phyloP scores from a whole-genome alignment of 2,329 filamentous ascomycete genomes.

The Colletotrichum falcatum region DNA sequence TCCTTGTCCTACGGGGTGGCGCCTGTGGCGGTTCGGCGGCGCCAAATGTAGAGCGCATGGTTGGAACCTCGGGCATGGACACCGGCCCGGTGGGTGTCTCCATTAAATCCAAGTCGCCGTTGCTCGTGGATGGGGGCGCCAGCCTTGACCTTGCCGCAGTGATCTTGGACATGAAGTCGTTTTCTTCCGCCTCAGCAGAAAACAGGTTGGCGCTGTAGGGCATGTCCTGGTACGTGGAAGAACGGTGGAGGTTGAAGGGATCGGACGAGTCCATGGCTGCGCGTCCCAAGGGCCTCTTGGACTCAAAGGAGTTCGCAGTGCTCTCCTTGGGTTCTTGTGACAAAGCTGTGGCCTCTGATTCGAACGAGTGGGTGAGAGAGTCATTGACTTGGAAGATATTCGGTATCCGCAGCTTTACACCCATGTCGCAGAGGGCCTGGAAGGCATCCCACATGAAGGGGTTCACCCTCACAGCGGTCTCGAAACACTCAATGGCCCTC shows the following conservation, averaged over 20 bases:
- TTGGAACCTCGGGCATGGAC: constrained; percentile 52
- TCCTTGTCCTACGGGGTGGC: constrained; percentile 65
- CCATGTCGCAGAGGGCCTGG: constrained; percentile 86
- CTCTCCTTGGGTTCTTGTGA: constrained; percentile 54
- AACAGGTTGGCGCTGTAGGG: constrained; percentile 55
- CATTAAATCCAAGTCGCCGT: constrained; percentile 64
- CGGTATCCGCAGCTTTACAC: constrained; percentile 80
- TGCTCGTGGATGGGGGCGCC: constrained; percentile 52
- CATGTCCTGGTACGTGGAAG: constrained; percentile 55
- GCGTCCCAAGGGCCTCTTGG: constrained; percentile 57
- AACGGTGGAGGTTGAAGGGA: constrained; percentile 63
- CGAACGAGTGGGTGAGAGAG: constrained; percentile 60
- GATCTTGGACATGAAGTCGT: constrained; percentile 68
- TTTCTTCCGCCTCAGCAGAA: constrained; percentile 58
- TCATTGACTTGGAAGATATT: constrained; percentile 88
- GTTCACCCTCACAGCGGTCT: constrained; percentile 88
- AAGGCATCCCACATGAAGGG: constrained; percentile 99
- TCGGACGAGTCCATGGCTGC: constrained; percentile 55
- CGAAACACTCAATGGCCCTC: constrained; percentile 87
- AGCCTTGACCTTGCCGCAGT: constrained; percentile 63
- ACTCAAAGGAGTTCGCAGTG: constrained; percentile 52
- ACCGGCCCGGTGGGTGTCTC: constrained; percentile 72
- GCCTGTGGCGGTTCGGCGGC: constrained; percentile 63
- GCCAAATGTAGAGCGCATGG: constrained; percentile 48
- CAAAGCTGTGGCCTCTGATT: constrained; percentile 51